A percentile compares a stretch with the other conserved stretches of the same genome.
These are phyloP conservation scores for Eucalyptus regnans DNA, from an alignment of 345 rosid genomes.

Conservation along the genomic window DNA sequence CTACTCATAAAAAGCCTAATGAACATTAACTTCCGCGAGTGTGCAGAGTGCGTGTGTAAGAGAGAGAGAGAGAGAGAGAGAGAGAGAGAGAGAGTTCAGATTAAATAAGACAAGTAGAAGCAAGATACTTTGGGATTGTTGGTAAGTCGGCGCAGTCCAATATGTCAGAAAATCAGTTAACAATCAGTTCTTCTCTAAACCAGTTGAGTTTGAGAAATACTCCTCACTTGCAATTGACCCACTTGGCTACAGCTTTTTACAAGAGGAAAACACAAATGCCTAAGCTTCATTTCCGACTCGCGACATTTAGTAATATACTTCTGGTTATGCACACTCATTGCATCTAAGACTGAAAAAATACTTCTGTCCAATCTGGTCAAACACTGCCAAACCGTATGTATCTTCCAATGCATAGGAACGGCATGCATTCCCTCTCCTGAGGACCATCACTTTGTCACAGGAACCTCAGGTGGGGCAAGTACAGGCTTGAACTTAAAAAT, in stretches of 20 bases:
- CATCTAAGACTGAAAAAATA: not conserved
- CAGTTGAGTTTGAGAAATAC: not conserved
- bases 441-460: not conserved
- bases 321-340: not conserved
- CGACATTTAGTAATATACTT: not conserved
- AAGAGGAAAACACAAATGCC: not conserved
- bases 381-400: not conserved
- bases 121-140: not conserved
- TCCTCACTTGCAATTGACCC: not conserved
- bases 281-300: not conserved
- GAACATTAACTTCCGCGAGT: not conserved
- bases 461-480: not conserved
- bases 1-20: not conserved
- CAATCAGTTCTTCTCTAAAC: not conserved
- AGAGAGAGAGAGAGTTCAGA: not conserved
- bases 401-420: not conserved
- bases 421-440: not conserved
- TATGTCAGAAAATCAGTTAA: not conserved
- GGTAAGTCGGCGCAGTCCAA: not conserved
- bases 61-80: not conserved
- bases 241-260: not conserved
- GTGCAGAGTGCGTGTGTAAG: not conserved
- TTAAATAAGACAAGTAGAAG: not conserved
- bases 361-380: not conserved
- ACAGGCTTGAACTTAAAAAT: not conserved